Conservation (phyloP, 495 filamentous ascomycete genomes). For the Penicillium canariense region DNA sequence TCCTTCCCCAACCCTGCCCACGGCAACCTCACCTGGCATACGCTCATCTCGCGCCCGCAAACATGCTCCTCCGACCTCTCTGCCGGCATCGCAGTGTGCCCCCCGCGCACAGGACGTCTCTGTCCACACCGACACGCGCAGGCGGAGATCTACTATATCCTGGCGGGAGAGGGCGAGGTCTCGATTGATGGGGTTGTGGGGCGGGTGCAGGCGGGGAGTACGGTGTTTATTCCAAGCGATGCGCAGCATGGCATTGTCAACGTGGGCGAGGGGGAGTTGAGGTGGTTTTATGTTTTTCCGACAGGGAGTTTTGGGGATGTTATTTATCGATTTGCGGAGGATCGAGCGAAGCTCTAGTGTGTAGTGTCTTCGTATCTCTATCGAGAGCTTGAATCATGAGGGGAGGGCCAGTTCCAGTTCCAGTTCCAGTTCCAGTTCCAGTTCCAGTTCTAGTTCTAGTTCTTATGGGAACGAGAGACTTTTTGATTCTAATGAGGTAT, state of each 20-base stretch:
- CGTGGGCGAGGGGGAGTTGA: slow-evolving; percentile 16
- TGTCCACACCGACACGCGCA: slow-evolving; percentile 35
- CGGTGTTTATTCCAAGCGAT: slow-evolving; percentile 36
- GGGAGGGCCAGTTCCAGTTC: too few relatives aligned
- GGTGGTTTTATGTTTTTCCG: slow-evolving; percentile 42
- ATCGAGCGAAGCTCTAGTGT: too few relatives aligned
- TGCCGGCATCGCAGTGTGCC: slow-evolving; percentile 34
- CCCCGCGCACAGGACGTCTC: slow-evolving; percentile 24
- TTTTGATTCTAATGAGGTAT: too few relatives aligned
- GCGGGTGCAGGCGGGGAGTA: slow-evolving; percentile 21
- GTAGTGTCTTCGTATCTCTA: too few relatives aligned
- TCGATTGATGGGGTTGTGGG: slow-evolving; percentile 28
- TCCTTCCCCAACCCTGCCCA: slow-evolving; percentile 16
- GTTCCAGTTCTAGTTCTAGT: too few relatives aligned
- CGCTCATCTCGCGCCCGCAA: slow-evolving; percentile 29
- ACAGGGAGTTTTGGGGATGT: slow-evolving; percentile 33
- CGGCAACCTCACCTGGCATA: slow-evolving; percentile 35
- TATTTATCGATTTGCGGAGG: slow-evolving; percentile 27
- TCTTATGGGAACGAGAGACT: too few relatives aligned
- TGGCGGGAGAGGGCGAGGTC: slow-evolving; percentile 28
- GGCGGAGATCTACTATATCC: slow-evolving; percentile 40
- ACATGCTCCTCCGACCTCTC: slow-evolving; percentile 28
- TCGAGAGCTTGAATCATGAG: too few relatives aligned
- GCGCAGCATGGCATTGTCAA: slow-evolving; percentile 38
- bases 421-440: too few relatives aligned